Base-by-base conservation (phyloP, 257 asterid genomes). In the Capsicum rhomboideum region DNA sequence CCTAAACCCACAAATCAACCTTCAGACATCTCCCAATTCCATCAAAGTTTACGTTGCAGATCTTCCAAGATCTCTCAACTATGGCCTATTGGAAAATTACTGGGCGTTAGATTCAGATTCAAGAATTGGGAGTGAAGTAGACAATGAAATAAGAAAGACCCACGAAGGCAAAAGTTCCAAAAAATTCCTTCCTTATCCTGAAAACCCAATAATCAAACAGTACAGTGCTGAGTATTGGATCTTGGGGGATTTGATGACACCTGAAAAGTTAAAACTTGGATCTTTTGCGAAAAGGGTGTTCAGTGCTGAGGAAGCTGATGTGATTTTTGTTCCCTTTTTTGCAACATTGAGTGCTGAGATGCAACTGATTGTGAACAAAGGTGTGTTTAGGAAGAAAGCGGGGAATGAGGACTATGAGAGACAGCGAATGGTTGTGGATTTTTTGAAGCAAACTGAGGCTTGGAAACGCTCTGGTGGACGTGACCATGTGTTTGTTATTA, bases 171-270 rank as follows among this genome's bases (percentile, higher is more conserved):
- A 86, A 82, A 82, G 74, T 49, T 58, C 89, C 40, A 75, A 55
- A 16, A 83, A 87, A 2, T 75, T 82, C 55, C 95, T 90, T 78
- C 97, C 95, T 0, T 96, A 91, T 86, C 98, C 99, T 13, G 94
- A 93, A 86, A 94, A 90, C 74, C 97, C 98, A 82, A 87, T 96
- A 34, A 93, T 94, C 74, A 92, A 94, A 84, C 98, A 96, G 93
- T 96, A 96, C 88, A 96, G 97, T 84, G 98, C 98, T 1, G 99
- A 96, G 89, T 96, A 94, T 82, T 96, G 99, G 99, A 93, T 96
- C 87, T 82, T 92, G 95, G 99, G 98, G 0, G 99, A 93, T 86
- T 79, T 96, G 71, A 50, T 92, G 90, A 84, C 97, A 10, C 90
- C 91, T 10, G 85, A 87, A 46, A 92, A 86, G 46, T 14, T 82